phyloP scores from a whole-genome alignment of 2,329 filamentous ascomycete genomes.

The Epichloe glyceriae region DNA sequence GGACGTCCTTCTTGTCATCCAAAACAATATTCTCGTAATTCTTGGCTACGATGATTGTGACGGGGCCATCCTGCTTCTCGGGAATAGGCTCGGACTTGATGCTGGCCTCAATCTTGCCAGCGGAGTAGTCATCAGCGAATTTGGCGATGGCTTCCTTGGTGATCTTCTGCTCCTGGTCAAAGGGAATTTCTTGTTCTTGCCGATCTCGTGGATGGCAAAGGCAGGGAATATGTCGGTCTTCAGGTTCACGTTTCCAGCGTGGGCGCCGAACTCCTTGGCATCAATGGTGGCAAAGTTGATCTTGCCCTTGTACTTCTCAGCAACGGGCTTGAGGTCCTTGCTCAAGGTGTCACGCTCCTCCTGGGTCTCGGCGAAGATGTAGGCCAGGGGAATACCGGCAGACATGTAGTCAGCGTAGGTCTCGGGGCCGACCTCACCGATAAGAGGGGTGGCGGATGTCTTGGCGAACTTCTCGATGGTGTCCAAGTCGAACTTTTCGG shows the following conservation, averaged over 20 bases:
- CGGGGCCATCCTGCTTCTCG: constrained; percentile 81
- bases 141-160: constrained; percentile 55
- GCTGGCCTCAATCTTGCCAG: constrained; percentile 84
- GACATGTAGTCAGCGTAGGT: constrained; percentile 95
- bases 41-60: constrained; percentile 81
- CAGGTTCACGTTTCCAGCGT: constrained; percentile 94
- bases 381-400: constrained; percentile 81
- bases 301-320: constrained; percentile 82
- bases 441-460: constrained; percentile 72
- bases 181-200: constrained; percentile 96
- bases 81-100: constrained; percentile 98
- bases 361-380: constrained; percentile 87
- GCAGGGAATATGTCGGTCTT: constrained; percentile 90
- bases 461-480: constrained; percentile 74
- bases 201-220: constrained; percentile 92
- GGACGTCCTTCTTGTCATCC: constrained; percentile 89
- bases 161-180: constrained; percentile 70
- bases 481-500: constrained; percentile 65
- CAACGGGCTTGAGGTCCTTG: constrained; percentile 69
- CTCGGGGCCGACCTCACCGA: constrained; percentile 93
- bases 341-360: constrained; percentile 78
- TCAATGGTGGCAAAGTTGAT: constrained; percentile 99
- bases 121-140: constrained; percentile 76
- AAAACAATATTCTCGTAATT: constrained; percentile 87
- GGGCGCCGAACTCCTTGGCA: constrained; percentile 83